phyloP scores from a whole-genome alignment of 148 eudicot species.

The Simmondsia chinensis region DNA sequence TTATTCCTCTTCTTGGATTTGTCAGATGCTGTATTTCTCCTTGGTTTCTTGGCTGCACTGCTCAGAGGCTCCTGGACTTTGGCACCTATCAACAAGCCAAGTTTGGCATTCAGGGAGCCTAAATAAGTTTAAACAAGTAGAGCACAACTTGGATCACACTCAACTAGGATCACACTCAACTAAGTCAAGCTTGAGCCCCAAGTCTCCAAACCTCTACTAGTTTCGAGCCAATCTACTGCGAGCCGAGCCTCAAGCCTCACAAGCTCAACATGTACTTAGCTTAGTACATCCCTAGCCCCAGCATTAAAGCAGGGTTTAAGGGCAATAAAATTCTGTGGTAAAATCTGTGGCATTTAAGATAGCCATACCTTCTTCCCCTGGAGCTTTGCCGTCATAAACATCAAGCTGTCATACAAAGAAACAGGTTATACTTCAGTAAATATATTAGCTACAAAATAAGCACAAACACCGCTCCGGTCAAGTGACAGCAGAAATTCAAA shows the following conservation, averaged over 20 bases:
- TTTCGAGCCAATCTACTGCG: too few relatives aligned
- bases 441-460: background rate
- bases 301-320: background rate
- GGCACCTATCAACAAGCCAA: slow-evolving; percentile 15
- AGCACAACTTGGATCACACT: background rate
- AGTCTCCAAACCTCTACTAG: too few relatives aligned
- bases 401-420: slow-evolving; percentile 59
- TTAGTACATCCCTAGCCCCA: too few relatives aligned
- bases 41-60: slow-evolving; percentile 29
- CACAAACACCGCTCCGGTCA: background rate
- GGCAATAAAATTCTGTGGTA: background rate
- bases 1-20: slow-evolving; percentile 71
- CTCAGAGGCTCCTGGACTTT: slow-evolving; percentile 29
- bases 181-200: too few relatives aligned
- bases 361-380: slow-evolving; percentile 64
- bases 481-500: background rate
- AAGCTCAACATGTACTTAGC: too few relatives aligned
- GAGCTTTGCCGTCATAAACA: slow-evolving; percentile 77
- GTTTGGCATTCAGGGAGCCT: background rate
- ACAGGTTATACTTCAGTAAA: slow-evolving; percentile 1
- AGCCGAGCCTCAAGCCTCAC: too few relatives aligned
- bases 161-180: background rate
- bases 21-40: slow-evolving; percentile 37
- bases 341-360: background rate
- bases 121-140: slow-evolving; percentile 1